Conservation (phyloP, 2,329 filamentous ascomycete species). For the Paracoccidioides lutzii region DNA sequence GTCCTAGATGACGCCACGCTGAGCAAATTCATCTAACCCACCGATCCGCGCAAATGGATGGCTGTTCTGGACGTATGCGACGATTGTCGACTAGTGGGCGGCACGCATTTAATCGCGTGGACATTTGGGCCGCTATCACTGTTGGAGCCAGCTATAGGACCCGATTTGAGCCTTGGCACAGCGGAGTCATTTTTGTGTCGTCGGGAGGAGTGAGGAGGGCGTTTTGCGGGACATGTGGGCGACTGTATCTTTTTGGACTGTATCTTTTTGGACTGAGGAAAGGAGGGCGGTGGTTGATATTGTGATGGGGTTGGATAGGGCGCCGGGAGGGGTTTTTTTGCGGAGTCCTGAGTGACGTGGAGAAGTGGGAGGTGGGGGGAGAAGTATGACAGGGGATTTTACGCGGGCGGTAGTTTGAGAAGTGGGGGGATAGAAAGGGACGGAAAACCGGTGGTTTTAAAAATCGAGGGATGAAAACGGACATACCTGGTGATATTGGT, state of each 20-base stretch:
- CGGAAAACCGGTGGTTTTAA: background rate
- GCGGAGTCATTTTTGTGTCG: constrained; percentile 27
- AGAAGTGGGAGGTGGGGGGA: background rate
- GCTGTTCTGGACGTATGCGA: constrained; percentile 19
- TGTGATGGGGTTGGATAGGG: constrained; percentile 30
- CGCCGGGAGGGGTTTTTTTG: constrained; percentile 26
- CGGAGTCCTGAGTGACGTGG: constrained; percentile 35
- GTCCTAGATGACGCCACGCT: constrained; percentile 17
- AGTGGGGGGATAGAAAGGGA: background rate
- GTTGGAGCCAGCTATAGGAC: constrained; percentile 19
- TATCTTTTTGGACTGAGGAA: constrained; percentile 28
- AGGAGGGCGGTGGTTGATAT: constrained; percentile 29
- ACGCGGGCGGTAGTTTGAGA: background rate
- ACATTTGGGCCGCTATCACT: constrained; percentile 27
- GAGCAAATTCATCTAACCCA: constrained; percentile 10
- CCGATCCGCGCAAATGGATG: constrained; percentile 16
- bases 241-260: constrained; percentile 27
- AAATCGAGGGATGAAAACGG: background rate
- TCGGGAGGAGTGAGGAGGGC: constrained; percentile 25
- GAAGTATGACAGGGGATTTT: constrained; percentile 1
- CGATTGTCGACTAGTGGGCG: constrained; percentile 30
- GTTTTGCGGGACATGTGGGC: constrained; percentile 36
- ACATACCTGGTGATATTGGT: background rate
- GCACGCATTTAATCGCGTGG: constrained; percentile 31
- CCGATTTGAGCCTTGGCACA: constrained; percentile 22